phyloP scores from a whole-genome alignment of 176 grass and related monocot genomes.

The Stipa capillata region DNA sequence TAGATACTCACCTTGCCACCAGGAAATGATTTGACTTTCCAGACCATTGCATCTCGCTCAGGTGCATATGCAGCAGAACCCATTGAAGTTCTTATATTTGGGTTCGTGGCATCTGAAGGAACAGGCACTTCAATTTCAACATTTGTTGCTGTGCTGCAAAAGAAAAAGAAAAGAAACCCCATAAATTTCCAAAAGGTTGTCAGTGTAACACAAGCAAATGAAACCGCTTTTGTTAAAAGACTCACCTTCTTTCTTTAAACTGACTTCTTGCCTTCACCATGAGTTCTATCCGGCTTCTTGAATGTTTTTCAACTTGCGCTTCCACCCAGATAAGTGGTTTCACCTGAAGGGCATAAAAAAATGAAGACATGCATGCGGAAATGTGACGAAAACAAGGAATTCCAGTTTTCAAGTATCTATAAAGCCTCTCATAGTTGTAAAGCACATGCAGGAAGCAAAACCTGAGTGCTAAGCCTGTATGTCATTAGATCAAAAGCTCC shows the following conservation, averaged over 20 bases:
- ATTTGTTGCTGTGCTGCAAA: constrained; percentile 96
- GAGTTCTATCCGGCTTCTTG: constrained; percentile 85
- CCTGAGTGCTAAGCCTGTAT: constrained; percentile 98
- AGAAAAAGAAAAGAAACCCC: constrained; percentile 4
- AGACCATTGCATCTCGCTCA: constrained; percentile 94
- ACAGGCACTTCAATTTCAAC: constrained; percentile 99
- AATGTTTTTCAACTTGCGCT: constrained; percentile 89
- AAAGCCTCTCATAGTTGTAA: constrained; percentile 3
- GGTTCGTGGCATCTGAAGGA: constrained; percentile 90
- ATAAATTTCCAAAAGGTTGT: neutral
- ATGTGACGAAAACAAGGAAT: neutral
- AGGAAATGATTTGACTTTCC: constrained; percentile 99
- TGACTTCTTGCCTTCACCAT: constrained; percentile 90
- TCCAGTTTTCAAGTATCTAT: constrained; percentile 23
- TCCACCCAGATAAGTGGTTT: constrained; percentile 94
- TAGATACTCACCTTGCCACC: constrained; percentile 80
- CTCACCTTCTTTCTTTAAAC: constrained; percentile 87
- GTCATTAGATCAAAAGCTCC: constrained; percentile 98
- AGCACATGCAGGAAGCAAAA: constrained; percentile 14
- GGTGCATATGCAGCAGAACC: constrained; percentile 97
- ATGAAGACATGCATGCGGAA: neutral
- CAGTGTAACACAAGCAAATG: constrained; percentile 6
- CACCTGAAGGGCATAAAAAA: constrained; percentile 36
- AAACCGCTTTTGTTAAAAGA: constrained; percentile 1
- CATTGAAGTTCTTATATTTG: constrained; percentile 96